Base-by-base conservation (phyloP, 1,139 yeast genomes). In the Kodamaea arcana region DNA sequence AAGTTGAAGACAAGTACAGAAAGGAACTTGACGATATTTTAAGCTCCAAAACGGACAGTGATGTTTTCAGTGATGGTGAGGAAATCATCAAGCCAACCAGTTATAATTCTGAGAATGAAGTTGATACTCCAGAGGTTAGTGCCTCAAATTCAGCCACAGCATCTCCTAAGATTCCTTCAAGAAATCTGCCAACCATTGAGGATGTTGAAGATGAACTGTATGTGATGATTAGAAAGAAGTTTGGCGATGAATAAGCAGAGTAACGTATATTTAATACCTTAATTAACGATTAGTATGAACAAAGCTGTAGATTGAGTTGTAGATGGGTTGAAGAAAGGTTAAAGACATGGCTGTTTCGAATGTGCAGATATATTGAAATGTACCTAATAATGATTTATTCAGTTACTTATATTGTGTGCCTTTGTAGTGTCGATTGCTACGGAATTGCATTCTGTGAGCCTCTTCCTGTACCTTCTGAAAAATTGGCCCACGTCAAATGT, bases 151-250 rank as follows among this genome's bases (percentile, higher is more conserved):
- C 30, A 7, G 15, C 18, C 4, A 37, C 51, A 6, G 58, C 54
- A 15, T 34, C 46, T 15, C 32, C 41, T 3, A 18, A 28, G 15
- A 50, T 35, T 8, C 22, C 22, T 7, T 41, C 47, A 21, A 50
- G 41, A 35, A 45, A 39, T 27, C 45, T 40, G 32, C 70, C 72
- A 15, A 56, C 65, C 1, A 34, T 66, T 18, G 70, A 65, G 41
- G 72, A 63, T 40, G 71, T 67, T 10, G 72, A 66, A 41, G 74
- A 68, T 43, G 74, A 68, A 45, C 73, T 67, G 42, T 66, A 62
- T 44, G 65, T 65, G 4, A 51, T 65, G 56, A 57, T 64, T 40
- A 60, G 65, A 36, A 67, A 66, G 48, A 64, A 56, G 47, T 65
- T 67, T 44, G 67, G 64, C 4, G 38, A 37, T 11, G 27, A 36